Percentiles rank a stretch among this genome's conserved stretches.
Evolutionary conservation across 257 asterid genomes (phyloP).

Genomic region (Solanum piurae): DNA sequence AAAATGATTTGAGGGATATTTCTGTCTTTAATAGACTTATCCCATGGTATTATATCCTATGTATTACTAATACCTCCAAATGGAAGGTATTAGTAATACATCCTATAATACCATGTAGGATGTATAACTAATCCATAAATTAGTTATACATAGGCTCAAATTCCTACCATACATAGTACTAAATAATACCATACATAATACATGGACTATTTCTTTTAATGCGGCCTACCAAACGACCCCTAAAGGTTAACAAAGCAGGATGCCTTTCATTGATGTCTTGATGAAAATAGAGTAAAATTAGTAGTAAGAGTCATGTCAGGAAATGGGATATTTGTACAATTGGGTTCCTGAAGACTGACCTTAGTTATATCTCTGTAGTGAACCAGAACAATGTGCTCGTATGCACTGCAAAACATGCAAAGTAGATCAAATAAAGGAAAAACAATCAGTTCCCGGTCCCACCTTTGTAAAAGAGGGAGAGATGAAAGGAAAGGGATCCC

Average conservation of each 20-base stretch:
- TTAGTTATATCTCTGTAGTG: conserved; percentile 83
- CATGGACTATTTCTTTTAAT: too few species aligned
- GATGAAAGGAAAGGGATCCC: not conserved
- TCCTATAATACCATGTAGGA: too few species aligned
- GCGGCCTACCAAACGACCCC: too few species aligned
- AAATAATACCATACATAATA: too few species aligned
- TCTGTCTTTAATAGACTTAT: too few species aligned
- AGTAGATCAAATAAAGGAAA: not conserved
- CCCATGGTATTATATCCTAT: too few species aligned
- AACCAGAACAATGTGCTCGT: conserved; percentile 92
- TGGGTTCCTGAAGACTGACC: conserved; percentile 39
- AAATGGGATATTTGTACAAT: not conserved
- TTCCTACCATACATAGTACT: too few species aligned
- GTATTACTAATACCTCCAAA: too few species aligned
- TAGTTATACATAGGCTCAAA: too few species aligned
- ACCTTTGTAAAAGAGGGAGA: not conserved
- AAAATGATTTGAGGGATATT: too few species aligned
- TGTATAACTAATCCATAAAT: too few species aligned
- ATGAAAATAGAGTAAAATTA: not conserved
- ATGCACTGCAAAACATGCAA: conserved; percentile 48
- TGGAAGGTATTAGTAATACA: too few species aligned
- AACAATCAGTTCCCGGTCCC: not conserved
- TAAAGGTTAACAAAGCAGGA: not conserved
- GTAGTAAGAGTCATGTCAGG: not conserved
- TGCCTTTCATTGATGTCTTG: not conserved